Base-by-base conservation (phyloP, 768 basidiomycete species). In the Naganishia vaughanmartiniae region DNA sequence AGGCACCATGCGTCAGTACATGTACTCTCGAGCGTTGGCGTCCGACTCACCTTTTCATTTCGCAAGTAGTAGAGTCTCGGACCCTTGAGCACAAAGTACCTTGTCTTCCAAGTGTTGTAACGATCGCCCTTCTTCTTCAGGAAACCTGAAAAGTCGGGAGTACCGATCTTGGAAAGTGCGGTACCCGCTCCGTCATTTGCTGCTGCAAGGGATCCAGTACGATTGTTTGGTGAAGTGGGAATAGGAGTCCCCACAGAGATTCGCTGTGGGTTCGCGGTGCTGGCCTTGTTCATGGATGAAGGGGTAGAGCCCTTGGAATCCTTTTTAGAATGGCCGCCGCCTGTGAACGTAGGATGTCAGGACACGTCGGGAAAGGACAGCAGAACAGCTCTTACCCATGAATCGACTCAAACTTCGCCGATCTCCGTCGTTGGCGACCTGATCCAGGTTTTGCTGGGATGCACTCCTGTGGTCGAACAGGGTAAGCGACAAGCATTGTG, bases 111-210 rank as follows among this genome's bases (percentile, higher is more conserved):
- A 24, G 86, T 84, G 75, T 91, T 93, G 80, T 96, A 97, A 73
- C 89, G 84, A 56, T 96, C 96, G 0, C 91, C 91, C 83, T 89
- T 92, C 86, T 98, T 99, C 78, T 90, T 86, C 89, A 99, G 89
- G 89, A 92, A 97, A 9, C 96, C 96, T 36, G 85, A 84, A 79
- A 91, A 88, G 82, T 99, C 96, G 19, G 92, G 87, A 30, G 86
- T 86, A 4, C 95, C 96, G 72, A 99, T 93, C 81, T 95, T 91
- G 67, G 92, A 88, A 67, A 96, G 80, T 58, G 96, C 90, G 70
- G 87, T 92, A 79, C 72, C 54, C 21, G 76, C 73, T 15, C 46
- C 66, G n/a, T 73, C 73, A 5, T 54, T 34, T 4, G 66, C 46
- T 4, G 66, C 46, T 9, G 68, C 72, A 31, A 60, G 34, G 28